Base-by-base conservation (phyloP, 306 rosid species). In the Glycine tomentella region DNA sequence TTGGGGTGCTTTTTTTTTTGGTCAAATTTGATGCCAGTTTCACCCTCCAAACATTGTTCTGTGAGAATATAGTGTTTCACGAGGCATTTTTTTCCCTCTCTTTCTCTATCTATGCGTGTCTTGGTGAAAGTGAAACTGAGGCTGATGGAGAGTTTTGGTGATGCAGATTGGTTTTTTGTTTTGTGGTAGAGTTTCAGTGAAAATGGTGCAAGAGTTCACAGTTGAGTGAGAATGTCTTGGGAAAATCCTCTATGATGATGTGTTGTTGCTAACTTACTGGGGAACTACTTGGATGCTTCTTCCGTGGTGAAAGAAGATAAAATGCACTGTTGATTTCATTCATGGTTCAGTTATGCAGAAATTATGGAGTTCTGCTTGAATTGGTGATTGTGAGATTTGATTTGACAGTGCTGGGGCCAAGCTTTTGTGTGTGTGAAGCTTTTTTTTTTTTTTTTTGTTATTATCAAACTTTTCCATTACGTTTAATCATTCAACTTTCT, bases 391-490 rank as follows among this genome's bases (percentile, higher is more conserved):
- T 66, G 31, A 57, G 69, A 65, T 78, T 83, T 83, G 86, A 53
- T 81, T 77, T 45, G 66, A 81, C 68, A 16, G 81, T 81, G 50
- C 77, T 63, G 61, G 74, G 80, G 72, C 44, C 69, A 45, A 55
- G 58, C 52, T 85, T 87, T 79, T 84, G 80, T 83, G 85, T 56
- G 25, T 78, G 66, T 64, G 80, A 64, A 80, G 93, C 84, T 50
- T 75, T 81, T 74, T 25, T n/a, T n/a, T n/a, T n/a, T n/a, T n/a
- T 25, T 0, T 25, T 0, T 25, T 83, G 81, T 81, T 44, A 82
- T 79, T 81, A 71, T 86, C 78, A 81, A 76, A 81, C 78, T 82
- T 86, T 84, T 77, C 58, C 59, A 48, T 48, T 51, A 76, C 72
- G 85, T 80, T 80, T 84, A 74, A 69, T 86, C 58, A 77, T 82